Evolutionary conservation across 225 moss, liverwort and hornwort species (phyloP).

Genomic region (Anthoceros angustus): DNA sequence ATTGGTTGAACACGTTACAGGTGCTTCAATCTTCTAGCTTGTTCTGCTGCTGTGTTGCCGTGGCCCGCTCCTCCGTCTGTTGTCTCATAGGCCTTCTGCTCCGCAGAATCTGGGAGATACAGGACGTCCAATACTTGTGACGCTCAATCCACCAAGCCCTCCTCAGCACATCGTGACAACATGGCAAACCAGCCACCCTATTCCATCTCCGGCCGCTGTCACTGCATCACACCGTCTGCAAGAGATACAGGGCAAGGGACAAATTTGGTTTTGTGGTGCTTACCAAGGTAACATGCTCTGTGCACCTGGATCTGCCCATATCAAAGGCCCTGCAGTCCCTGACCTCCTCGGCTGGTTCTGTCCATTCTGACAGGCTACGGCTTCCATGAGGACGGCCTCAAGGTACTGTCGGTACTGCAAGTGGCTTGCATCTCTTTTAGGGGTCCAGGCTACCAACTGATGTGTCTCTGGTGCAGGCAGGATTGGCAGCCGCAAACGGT

Average conservation of each 20-base stretch:
- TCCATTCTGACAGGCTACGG: conserved; percentile 34
- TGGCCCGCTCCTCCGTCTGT: no score
- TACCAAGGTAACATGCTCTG: conserved; percentile 39
- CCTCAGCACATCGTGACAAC: conserved; percentile 21
- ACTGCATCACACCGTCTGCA: conserved; percentile 36
- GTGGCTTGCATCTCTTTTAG: neutral
- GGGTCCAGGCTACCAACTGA: neutral
- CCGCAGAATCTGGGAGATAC: conserved; percentile 61
- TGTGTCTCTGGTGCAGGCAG: conserved; percentile 22
- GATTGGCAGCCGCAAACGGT: conserved; percentile 46
- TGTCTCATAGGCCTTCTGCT: neutral
- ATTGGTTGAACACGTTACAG: conserved; percentile 76
- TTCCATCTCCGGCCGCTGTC: conserved; percentile 52
- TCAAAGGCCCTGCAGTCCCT: neutral
- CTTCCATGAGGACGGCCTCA: conserved; percentile 81
- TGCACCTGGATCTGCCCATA: neutral
- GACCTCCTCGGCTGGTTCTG: neutral
- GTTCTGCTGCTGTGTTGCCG: neutral
- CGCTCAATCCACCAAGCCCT: conserved; percentile 43
- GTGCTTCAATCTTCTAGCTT: conserved; percentile 13
- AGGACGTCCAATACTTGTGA: conserved; percentile 55
- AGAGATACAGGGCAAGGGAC: conserved; percentile 65
- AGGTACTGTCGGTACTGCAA: conserved; percentile 16
- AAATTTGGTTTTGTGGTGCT: conserved; percentile 84
- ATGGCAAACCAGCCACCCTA: conserved; percentile 64